Percentiles rank a stretch among this genome's conserved stretches.
phyloP scores from a whole-genome alignment of 2,329 filamentous ascomycete genomes.

The Pyrenochaeta sp. region DNA sequence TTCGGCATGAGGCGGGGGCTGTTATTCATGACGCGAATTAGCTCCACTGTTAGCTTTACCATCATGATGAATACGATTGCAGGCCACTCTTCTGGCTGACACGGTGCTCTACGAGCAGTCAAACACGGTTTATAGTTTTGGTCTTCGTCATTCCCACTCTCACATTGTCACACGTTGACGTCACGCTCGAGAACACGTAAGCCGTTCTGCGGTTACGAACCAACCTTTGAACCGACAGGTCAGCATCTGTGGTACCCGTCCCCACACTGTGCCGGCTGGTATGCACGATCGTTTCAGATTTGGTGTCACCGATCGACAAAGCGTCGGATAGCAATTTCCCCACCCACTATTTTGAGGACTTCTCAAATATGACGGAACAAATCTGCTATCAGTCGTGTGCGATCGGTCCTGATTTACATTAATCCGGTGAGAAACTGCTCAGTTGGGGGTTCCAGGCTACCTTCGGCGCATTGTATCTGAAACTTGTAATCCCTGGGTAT shows the following conservation, averaged over 20 bases:
- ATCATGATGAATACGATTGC: too few species aligned
- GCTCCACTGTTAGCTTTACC: too few species aligned
- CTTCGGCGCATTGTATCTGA: too few species aligned
- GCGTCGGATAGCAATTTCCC: slow-evolving; percentile 17
- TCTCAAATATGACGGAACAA: background rate
- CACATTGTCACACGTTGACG: slow-evolving; percentile 10
- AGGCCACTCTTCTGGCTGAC: too few species aligned
- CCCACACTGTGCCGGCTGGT: background rate
- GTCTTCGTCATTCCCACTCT: slow-evolving; percentile 4
- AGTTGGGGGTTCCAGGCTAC: too few species aligned
- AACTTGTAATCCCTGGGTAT: too few species aligned
- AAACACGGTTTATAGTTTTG: background rate
- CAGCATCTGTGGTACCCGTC: slow-evolving; percentile 3
- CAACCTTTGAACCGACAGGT: background rate
- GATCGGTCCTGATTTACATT: too few species aligned
- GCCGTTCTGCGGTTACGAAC: slow-evolving; percentile 5
- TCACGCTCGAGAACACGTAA: slow-evolving; percentile 5
- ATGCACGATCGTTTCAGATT: slow-evolving; percentile 5
- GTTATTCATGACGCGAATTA: too few species aligned
- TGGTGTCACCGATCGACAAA: background rate
- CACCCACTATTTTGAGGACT: background rate
- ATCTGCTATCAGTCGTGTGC: background rate
- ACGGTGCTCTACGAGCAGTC: background rate
- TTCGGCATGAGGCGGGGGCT: too few species aligned
- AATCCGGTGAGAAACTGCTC: too few species aligned